Conservation (phyloP, 768 basidiomycete species). For the Mycena floridula region DNA sequence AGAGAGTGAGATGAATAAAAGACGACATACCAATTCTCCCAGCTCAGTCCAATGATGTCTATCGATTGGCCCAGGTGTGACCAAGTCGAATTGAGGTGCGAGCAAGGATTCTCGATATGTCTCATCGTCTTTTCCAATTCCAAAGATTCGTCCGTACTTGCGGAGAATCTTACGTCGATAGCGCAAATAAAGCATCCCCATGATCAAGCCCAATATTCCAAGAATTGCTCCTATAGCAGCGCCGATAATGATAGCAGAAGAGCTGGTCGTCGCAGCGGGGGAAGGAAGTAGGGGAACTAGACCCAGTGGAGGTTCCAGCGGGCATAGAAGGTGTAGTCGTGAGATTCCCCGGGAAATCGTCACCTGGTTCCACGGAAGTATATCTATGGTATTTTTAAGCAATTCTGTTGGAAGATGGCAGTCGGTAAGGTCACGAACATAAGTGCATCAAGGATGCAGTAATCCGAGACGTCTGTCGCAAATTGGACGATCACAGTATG, state of each 20-base stretch:
- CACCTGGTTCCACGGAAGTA: neutral
- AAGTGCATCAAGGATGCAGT: conserved; percentile 1
- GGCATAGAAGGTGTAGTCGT: neutral
- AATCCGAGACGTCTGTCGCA: neutral
- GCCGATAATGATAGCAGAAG: neutral
- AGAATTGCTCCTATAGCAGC: neutral
- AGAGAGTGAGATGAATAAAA: no score
- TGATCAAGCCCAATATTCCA: neutral
- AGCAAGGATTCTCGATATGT: neutral
- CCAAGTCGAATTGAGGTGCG: neutral
- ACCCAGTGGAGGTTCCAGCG: neutral
- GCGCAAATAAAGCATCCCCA: neutral
- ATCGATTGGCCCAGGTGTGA: neutral
- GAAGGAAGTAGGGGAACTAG: no score
- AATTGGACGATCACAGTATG: conserved; percentile 2
- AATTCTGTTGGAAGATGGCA: neutral
- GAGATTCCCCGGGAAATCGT: neutral
- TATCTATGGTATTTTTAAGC: neutral
- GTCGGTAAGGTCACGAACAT: conserved; percentile 3
- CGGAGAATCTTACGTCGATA: neutral
- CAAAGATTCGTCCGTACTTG: neutral
- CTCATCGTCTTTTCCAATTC: neutral
- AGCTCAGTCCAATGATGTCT: no score
- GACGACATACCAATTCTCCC: no score
- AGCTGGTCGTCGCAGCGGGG: neutral